These are phyloP conservation scores for Yamadazyma jaroonii DNA, from an alignment of 1,139 yeast genomes.

Conservation along the genomic window DNA sequence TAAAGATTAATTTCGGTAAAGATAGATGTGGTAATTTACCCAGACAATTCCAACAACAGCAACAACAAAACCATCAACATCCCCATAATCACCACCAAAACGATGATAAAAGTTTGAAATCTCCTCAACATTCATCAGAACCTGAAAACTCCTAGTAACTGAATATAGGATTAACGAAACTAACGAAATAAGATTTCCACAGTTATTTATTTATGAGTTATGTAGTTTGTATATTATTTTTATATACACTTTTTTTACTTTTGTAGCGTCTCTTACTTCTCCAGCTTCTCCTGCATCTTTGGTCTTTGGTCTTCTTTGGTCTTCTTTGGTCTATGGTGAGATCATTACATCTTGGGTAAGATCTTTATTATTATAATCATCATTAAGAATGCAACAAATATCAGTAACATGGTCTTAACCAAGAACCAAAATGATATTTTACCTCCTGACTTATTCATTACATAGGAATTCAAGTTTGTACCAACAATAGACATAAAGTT, in stretches of 20 bases:
- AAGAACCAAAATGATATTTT: slow-evolving; percentile 36
- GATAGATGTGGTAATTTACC: slow-evolving; percentile 91
- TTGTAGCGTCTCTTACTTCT: too few species aligned
- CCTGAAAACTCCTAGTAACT: background rate
- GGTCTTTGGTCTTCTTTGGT: background rate
- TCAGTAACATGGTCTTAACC: slow-evolving; percentile 24
- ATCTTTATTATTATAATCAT: slow-evolving; percentile 26
- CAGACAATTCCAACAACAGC: slow-evolving; percentile 42
- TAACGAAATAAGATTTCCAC: background rate
- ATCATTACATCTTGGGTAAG: slow-evolving; percentile 26
- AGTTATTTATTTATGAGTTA: slow-evolving; percentile 6
- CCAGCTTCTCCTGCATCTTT: background rate
- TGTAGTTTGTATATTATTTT: slow-evolving; percentile 6
- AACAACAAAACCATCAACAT: slow-evolving; percentile 3
- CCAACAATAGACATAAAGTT: slow-evolving; percentile 38
- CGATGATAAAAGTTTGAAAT: background rate
- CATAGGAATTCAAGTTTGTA: slow-evolving; percentile 34
- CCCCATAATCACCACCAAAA: slow-evolving; percentile 4
- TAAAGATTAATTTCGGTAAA: slow-evolving; percentile 80
- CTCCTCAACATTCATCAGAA: background rate
- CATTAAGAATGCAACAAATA: slow-evolving; percentile 23
- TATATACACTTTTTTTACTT: too few species aligned
- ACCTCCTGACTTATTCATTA: slow-evolving; percentile 37
- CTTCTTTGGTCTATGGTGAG: background rate
- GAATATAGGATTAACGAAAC: background rate